Base-by-base conservation (phyloP, 1,284 basidiomycete species). In the Ceratobasidium theobromae region DNA sequence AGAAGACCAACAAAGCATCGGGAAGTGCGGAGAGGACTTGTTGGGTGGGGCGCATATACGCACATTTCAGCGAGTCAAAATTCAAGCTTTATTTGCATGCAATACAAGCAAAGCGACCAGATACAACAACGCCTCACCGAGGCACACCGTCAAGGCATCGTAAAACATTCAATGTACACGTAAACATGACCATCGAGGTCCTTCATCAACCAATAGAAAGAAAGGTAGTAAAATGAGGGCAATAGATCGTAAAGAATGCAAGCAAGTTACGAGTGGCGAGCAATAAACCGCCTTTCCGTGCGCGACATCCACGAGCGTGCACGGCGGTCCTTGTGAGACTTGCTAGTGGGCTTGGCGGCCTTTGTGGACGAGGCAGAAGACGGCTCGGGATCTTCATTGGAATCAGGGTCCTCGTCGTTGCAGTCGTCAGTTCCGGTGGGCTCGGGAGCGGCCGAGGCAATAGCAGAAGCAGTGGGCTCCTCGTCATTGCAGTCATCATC, bases 21-120 rank as follows among this genome's bases (percentile, higher is more conserved):
- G n/a, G n/a, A n/a, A n/a, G n/a, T n/a, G n/a, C n/a, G n/a, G n/a
- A n/a, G n/a, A n/a, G n/a, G n/a, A n/a, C n/a, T n/a, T n/a, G n/a
- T n/a, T n/a, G n/a, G n/a, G n/a, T n/a, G n/a, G n/a, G n/a, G n/a
- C n/a, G n/a, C n/a, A n/a, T n/a, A n/a, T n/a, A n/a, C 52, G 40
- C 33, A 55, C 33, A 2, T 40, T n/a, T 40, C 35, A 40, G 9
- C 9, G 14, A 28, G 45, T n/a, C 16, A 32, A 30, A 9, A 25
- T 23, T 25, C 53, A 55, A n/a, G 18, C 55, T 60, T 60, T 30
- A 48, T 60, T 58, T 60, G 55, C 32, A 60, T 48, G 12, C 55
- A 60, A 60, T 60, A 60, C 55, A 60, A 60, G 38, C 35, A 60
- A 60, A 60, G 55, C 43, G 30, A 27, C 9, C 28, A 18, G 41